Conservation (phyloP, 192 early-diverging fungal species). For the Haplosporangium gracile region DNA sequence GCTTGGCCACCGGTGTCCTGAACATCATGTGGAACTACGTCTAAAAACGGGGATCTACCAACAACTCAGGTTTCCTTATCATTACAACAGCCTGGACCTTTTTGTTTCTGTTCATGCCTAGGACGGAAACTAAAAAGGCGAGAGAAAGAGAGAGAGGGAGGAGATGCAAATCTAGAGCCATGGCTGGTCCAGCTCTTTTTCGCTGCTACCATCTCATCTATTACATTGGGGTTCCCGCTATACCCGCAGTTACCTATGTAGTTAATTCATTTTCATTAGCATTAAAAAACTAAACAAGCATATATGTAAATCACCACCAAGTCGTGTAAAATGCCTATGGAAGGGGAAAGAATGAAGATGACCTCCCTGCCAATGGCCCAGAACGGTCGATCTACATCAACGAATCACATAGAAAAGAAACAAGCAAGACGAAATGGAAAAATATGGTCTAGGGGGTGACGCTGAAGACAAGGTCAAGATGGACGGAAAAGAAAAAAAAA, state of each 20-base stretch:
- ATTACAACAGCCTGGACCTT: too few species aligned
- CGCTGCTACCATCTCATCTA: not conserved
- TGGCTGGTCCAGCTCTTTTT: not conserved
- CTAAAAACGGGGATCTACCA: slow-evolving; percentile 13
- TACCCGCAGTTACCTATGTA: not conserved
- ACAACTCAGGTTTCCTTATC: not conserved
- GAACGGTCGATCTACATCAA: not conserved
- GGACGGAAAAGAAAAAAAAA: not conserved
- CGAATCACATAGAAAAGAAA: not conserved
- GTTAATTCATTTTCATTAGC: not conserved
- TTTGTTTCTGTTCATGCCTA: too few species aligned
- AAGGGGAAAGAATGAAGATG: not conserved
- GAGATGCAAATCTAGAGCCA: not conserved
- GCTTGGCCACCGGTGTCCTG: slow-evolving; percentile 29
- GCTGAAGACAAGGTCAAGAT: not conserved
- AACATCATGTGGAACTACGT: slow-evolving; percentile 44
- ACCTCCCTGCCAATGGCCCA: not conserved
- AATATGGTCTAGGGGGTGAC: not conserved
- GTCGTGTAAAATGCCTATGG: not conserved
- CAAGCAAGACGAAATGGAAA: not conserved
- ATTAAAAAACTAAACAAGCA: not conserved
- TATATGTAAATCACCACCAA: not conserved
- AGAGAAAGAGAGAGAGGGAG: not conserved
- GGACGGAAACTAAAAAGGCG: not conserved
- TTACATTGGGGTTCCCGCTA: not conserved